phyloP scores from a whole-genome alignment of 2,329 filamentous ascomycete genomes.

The Ceratocystis destructans region DNA sequence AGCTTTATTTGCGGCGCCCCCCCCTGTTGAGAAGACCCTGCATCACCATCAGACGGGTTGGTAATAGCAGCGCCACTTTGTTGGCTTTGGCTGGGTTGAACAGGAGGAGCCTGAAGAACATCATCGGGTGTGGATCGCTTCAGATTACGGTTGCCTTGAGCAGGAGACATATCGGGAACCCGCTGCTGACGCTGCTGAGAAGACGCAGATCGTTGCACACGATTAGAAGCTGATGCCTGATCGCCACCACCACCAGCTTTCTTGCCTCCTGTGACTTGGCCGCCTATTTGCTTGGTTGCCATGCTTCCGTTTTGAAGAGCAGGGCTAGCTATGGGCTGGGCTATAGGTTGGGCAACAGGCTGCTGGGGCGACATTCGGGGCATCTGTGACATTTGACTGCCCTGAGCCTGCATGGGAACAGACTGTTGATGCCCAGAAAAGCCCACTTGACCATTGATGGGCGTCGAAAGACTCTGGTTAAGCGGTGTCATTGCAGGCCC shows the following conservation, averaged over 20 bases:
- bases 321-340: neutral
- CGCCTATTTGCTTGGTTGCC: constrained; percentile 2
- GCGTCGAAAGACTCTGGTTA: neutral
- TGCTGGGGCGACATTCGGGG: constrained; percentile 20
- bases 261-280: neutral
- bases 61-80: neutral
- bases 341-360: neutral
- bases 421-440: neutral
- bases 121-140: constrained; percentile 41
- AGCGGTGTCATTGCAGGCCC: neutral
- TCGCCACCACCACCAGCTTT: neutral
- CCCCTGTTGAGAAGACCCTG: neutral
- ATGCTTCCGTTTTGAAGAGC: constrained; percentile 26
- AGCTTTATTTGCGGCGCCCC: neutral
- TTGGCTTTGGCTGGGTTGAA: neutral
- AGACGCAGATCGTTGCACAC: constrained; percentile 24
- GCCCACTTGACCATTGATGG: neutral
- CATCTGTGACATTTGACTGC: constrained; percentile 9
- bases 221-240: constrained; percentile 18
- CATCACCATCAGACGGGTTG: neutral
- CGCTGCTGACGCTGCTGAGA: neutral
- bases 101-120: neutral
- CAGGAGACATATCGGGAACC: constrained; percentile 27
- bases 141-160: constrained; percentile 32
- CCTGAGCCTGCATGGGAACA: constrained; percentile 2